A percentile compares a stretch with the other conserved stretches of the same genome.
Evolutionary conservation across 2,329 filamentous ascomycete species (phyloP).

Genomic region (Alternaria sp.): DNA sequence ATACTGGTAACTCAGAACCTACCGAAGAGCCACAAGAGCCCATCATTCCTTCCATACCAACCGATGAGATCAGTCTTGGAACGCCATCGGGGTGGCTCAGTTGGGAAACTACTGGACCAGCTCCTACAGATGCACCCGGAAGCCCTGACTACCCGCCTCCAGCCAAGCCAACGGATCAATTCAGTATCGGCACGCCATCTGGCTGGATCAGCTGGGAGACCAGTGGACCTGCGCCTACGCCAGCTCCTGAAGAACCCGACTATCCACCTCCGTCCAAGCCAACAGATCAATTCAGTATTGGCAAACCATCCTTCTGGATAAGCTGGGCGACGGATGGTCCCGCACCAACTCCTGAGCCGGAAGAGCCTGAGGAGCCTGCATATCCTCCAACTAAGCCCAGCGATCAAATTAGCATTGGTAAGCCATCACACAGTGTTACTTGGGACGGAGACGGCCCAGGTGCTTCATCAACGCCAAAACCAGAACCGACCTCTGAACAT

Average conservation of each 20-base stretch:
- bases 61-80: constrained; percentile 17
- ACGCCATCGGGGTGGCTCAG: constrained; percentile 17
- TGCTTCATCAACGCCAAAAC: constrained; percentile 1
- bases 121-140: constrained; percentile 11
- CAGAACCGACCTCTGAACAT: constrained; percentile 12
- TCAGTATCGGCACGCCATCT: constrained; percentile 26
- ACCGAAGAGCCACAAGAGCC: constrained; percentile 21
- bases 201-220: constrained; percentile 28
- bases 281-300: constrained; percentile 16
- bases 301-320: constrained; percentile 11
- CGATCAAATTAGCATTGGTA: constrained; percentile 11
- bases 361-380: constrained; percentile 11
- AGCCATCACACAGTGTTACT: constrained; percentile 12
- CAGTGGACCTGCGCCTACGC: constrained; percentile 7
- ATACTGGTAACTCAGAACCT: constrained; percentile 18
- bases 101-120: constrained; percentile 15
- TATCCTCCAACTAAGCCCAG: constrained; percentile 16
- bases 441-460: constrained; percentile 16
- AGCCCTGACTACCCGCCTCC: constrained; percentile 16
- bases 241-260: constrained; percentile 10
- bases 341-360: constrained; percentile 12
- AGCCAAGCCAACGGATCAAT: constrained; percentile 22
- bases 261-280: constrained; percentile 16
- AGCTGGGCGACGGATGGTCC: constrained; percentile 11
- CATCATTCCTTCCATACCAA: constrained; percentile 15